phyloP scores from a whole-genome alignment of 306 rosid species.

The Geum urbanum region DNA sequence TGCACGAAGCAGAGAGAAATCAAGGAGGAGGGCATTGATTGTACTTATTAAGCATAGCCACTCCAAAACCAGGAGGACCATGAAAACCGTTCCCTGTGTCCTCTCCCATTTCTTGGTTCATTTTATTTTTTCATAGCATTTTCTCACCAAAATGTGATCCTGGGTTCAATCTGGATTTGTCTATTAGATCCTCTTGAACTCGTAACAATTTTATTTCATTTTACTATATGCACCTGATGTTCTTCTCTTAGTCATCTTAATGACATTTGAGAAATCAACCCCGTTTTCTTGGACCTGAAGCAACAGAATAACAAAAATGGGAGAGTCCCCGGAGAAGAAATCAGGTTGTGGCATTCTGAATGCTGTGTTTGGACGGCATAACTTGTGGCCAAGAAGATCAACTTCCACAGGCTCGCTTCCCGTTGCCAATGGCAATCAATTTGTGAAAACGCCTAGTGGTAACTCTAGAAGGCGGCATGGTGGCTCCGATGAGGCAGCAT shows the following conservation, averaged over 20 bases:
- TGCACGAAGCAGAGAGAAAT: constrained; percentile 15
- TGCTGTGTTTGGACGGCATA: constrained; percentile 53
- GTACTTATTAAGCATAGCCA: neutral
- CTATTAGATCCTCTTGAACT: constrained; percentile 1
- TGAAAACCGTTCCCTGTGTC: constrained; percentile 38
- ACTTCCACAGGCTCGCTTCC: constrained; percentile 35
- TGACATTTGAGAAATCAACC: neutral
- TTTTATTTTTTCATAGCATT: neutral
- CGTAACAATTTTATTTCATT: neutral
- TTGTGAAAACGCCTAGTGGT: constrained; percentile 29
- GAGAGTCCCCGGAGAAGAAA: constrained; percentile 53
- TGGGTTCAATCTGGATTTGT: constrained; percentile 7
- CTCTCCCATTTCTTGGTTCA: neutral
- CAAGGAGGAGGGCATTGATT: neutral
- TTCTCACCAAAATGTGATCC: constrained; percentile 3
- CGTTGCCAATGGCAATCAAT: neutral
- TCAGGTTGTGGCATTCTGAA: constrained; percentile 61
- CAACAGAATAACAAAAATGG: constrained; percentile 38
- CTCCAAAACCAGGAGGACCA: constrained; percentile 43
- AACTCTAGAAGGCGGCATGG: constrained; percentile 47
- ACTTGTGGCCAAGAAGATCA: constrained; percentile 35
- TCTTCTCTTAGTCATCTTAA: constrained; percentile 2
- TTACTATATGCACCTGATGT: neutral
- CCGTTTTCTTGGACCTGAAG: neutral
- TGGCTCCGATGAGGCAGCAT: constrained; percentile 24